phyloP scores from a whole-genome alignment of 257 asterid genomes.

The Haberlea rhodopensis region DNA sequence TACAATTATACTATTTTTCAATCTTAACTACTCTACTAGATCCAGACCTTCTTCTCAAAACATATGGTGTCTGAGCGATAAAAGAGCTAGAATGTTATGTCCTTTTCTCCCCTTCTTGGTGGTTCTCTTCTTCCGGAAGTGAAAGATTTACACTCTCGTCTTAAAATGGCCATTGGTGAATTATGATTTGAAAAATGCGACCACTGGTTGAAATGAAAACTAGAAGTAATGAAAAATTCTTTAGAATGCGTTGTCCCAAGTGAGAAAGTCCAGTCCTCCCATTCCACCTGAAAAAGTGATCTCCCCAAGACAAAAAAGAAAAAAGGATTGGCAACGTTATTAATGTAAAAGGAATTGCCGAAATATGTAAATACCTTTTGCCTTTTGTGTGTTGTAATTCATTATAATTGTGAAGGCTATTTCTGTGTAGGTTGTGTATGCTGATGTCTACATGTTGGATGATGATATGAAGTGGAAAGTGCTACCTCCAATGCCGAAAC shows the following conservation, averaged over 20 bases:
- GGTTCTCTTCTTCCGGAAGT: background rate
- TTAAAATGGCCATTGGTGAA: no score
- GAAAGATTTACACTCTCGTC: no score
- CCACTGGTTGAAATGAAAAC: background rate
- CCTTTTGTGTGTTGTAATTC: background rate
- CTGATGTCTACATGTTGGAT: slow-evolving; percentile 86
- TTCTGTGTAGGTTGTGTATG: slow-evolving; percentile 68
- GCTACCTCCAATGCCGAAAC: slow-evolving; percentile 89
- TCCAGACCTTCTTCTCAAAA: background rate
- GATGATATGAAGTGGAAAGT: slow-evolving; percentile 81
- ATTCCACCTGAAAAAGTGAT: background rate
- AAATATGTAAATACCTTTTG: slow-evolving; percentile 7
- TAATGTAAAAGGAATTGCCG: background rate
- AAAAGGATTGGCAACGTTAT: background rate
- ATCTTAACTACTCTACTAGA: background rate
- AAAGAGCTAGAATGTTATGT: background rate
- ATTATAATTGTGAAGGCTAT: slow-evolving; percentile 24
- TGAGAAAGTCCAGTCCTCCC: background rate
- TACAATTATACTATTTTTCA: no score
- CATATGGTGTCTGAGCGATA: background rate
- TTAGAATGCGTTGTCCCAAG: background rate
- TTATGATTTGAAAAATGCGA: no score
- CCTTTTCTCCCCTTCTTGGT: background rate
- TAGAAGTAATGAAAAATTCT: no score
- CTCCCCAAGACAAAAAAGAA: background rate